phyloP scores from a whole-genome alignment of 2,329 filamentous ascomycete species.

The Cyanodermella asteris region DNA sequence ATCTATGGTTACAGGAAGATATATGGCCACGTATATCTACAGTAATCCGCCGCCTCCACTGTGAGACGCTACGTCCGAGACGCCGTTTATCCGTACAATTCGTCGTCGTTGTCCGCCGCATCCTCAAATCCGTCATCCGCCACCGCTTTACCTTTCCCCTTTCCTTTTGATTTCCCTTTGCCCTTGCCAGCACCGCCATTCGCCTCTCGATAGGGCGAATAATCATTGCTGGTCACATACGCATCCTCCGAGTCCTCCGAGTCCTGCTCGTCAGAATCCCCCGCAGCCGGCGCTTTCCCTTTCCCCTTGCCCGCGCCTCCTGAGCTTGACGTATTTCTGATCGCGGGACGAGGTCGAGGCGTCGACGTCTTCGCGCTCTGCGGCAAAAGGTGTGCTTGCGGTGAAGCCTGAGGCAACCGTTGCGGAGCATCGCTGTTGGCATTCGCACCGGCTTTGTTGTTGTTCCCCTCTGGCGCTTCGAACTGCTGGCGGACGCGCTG shows the following conservation, averaged over 20 bases:
- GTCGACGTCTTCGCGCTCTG: slow-evolving; percentile 1
- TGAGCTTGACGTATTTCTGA: slow-evolving; percentile 10
- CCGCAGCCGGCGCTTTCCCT: slow-evolving; percentile 3
- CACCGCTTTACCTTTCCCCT: too few relatives aligned
- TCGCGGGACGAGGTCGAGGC: background rate
- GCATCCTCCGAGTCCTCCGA: slow-evolving; percentile 8
- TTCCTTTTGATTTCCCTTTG: too few relatives aligned
- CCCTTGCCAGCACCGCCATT: slow-evolving; percentile 2
- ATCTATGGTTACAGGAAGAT: too few relatives aligned
- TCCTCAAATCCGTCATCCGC: slow-evolving; percentile 10
- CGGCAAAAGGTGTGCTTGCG: background rate
- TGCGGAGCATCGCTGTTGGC: background rate
- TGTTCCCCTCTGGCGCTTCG: too few relatives aligned
- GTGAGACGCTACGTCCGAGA: too few relatives aligned
- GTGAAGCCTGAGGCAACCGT: background rate
- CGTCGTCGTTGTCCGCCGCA: slow-evolving; percentile 14
- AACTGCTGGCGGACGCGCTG: slow-evolving; percentile 65
- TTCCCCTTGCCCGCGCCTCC: slow-evolving; percentile 20
- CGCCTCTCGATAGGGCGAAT: slow-evolving; percentile 4
- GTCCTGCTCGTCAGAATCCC: slow-evolving; percentile 5
- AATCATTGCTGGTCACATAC: slow-evolving; percentile 8
- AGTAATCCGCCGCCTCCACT: too few relatives aligned
- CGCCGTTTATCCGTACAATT: slow-evolving; percentile 10
- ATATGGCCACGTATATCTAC: too few relatives aligned
- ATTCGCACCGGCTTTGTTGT: slow-evolving; percentile 9